Percentiles rank a stretch among this genome's conserved stretches.
Conservation (phyloP, 2,329 filamentous ascomycete species). For the Dendryphion nanum region DNA sequence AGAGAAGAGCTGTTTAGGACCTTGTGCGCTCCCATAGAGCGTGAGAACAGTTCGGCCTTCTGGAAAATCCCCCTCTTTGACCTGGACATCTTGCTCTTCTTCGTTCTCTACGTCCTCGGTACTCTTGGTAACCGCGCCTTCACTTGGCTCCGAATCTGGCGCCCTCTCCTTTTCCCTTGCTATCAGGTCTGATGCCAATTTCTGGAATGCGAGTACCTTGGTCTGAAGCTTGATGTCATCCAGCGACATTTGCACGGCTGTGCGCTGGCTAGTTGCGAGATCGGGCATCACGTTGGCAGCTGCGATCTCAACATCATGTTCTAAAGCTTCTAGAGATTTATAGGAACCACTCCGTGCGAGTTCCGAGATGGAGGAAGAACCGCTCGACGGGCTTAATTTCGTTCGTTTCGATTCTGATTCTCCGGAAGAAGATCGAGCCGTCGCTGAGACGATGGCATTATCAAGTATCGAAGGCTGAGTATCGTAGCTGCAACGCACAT, state of each 20-base stretch:
- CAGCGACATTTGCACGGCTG: conserved; percentile 26
- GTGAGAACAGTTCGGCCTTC: conserved; percentile 66
- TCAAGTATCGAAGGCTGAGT: conserved; percentile 47
- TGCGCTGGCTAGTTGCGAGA: conserved; percentile 22
- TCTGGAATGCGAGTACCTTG: conserved; percentile 34
- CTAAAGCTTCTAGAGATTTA: conserved; percentile 41
- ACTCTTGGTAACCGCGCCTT: conserved; percentile 1
- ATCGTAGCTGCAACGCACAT: conserved; percentile 37
- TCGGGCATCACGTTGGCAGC: conserved; percentile 39
- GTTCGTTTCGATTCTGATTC: conserved; percentile 48
- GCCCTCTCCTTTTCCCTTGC: conserved; percentile 27
- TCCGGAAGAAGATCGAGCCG: conserved; percentile 30
- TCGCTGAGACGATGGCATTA: conserved; percentile 31
- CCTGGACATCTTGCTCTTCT: conserved; percentile 6
- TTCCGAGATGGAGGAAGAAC: conserved; percentile 35
- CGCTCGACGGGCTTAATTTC: conserved; percentile 37
- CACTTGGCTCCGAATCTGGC: conserved; percentile 4
- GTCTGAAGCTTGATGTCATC: conserved; percentile 34
- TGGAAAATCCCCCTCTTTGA: conserved; percentile 21
- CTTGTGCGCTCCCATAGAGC: conserved; percentile 71
- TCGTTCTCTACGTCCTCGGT: conserved; percentile 5
- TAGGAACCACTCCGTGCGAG: conserved; percentile 42
- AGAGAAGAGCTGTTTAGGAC: conserved; percentile 78
- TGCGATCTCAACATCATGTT: conserved; percentile 43
- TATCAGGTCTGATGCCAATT: conserved; percentile 27